A percentile compares a stretch with the other conserved stretches of the same genome.
Evolutionary conservation across 345 rosid species (phyloP).

Genomic region (Clausena lansium): DNA sequence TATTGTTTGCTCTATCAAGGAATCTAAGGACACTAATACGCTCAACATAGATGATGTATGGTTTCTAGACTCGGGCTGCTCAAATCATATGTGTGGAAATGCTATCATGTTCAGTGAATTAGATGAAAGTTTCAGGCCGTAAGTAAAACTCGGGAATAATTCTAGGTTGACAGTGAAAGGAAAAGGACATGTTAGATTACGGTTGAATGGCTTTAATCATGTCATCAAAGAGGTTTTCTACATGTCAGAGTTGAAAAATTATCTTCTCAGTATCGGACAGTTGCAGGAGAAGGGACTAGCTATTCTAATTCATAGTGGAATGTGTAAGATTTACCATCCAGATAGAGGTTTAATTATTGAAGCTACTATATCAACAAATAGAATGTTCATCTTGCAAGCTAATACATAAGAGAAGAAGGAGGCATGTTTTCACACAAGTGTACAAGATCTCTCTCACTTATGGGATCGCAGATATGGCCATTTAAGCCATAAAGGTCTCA

Average conservation of each 20-base stretch:
- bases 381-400: neutral
- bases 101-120: neutral
- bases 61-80: no score
- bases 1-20: no score
- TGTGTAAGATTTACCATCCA: neutral
- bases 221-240: neutral
- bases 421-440: neutral
- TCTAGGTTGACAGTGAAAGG: neutral
- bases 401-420: neutral
- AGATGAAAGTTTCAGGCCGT: neutral
- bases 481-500: neutral
- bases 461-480: neutral
- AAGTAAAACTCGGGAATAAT: conserved; percentile 9
- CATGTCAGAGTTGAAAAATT: neutral
- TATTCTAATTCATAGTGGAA: neutral
- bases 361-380: neutral
- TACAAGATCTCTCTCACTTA: neutral
- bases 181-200: neutral
- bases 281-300: neutral
- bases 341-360: neutral
- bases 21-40: neutral
- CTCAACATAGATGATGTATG: neutral
- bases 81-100: no score
- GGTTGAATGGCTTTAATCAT: neutral
- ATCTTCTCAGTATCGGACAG: conserved; percentile 11